These are phyloP conservation scores for Entrophospora sp. DNA, from an alignment of 192 early-diverging fungal species.

Conservation along the genomic window DNA sequence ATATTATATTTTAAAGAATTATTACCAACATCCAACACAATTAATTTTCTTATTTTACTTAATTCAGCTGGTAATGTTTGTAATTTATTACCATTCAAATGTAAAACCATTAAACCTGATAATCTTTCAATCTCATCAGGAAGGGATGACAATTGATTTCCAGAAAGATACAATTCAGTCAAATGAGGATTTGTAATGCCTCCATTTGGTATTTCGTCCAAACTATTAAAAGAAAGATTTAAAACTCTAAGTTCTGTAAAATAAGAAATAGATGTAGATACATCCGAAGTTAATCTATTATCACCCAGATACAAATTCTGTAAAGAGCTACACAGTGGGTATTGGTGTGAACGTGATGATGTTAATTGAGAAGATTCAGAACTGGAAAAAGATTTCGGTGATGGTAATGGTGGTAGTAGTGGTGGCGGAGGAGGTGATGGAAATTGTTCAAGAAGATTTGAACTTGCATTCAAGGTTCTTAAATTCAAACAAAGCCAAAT, in stretches of 20 bases:
- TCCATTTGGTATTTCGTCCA: constrained; percentile 74
- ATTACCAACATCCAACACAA: constrained; percentile 78
- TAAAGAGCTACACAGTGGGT: constrained; percentile 51
- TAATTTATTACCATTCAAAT: constrained; percentile 86
- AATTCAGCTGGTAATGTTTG: constrained; percentile 84
- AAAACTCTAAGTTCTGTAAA: constrained; percentile 69
- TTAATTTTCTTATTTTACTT: constrained; percentile 72
- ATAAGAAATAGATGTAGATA: constrained; percentile 63
- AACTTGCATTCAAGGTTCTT: constrained; percentile 63
- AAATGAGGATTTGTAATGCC: constrained; percentile 64
- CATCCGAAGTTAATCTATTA: constrained; percentile 73
- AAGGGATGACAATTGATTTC: constrained; percentile 73
- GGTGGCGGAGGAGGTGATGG: constrained; percentile 47
- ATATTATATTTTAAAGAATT: constrained; percentile 89
- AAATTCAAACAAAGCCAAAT: constrained; percentile 71
- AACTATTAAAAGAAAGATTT: constrained; percentile 74
- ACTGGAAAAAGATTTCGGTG: constrained; percentile 1
- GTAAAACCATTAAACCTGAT: constrained; percentile 57
- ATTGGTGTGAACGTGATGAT: constrained; percentile 17
- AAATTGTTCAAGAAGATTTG: constrained; percentile 74
- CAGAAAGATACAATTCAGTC: constrained; percentile 71
- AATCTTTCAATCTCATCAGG: constrained; percentile 79
- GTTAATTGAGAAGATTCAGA: not conserved
- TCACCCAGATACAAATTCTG: constrained; percentile 66
- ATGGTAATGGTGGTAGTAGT: constrained; percentile 3